Base-by-base conservation (phyloP, 1,284 basidiomycete species). In the Leccinum variabile region DNA sequence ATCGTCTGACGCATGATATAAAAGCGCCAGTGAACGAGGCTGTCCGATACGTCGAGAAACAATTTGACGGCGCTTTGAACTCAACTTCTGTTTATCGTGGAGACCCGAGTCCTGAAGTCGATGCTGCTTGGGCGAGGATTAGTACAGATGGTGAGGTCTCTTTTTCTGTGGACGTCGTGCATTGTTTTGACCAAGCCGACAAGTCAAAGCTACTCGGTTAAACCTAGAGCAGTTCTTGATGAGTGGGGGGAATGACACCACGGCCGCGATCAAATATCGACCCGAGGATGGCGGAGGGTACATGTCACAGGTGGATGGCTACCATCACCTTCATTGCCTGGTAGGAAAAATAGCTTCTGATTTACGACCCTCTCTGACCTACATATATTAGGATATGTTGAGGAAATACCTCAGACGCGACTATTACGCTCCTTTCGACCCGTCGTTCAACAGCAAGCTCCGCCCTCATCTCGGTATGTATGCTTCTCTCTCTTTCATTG, bases 211-310 rank as follows among this genome's bases (percentile, higher is more conserved):
- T 6, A 60, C 59, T 9, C 54, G 59, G 3, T 50, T 60, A 54
- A 56, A 33, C 16, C 33, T 6, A 5, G 33, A 56, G 25, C 59
- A 60, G 28, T 60, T 60, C 33, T 18, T 60, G 44, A 56, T 32
- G 54, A 13, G 37, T 6, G 54, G 33, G 0, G 59, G 59, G 13
- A 39, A 58, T 11, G 50, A 61, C 28, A 57, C 13, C 3, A 32
- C 56, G 1, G 33, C 56, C 2, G 57, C 57, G 22, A 11, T 61
- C 54, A 57, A 32, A 57, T 57, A 33, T 18, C 18, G 22, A 8
- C 55, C 60, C 11, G 55, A 57, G 56, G 50, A 61, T 37, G 60
- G 60, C 14, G 55, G 60, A 3, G 60, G 56, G 11, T 61, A 61
- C 10, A 61, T 61, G 60, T 39, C 60, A 1, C 2, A 61, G 18